These are phyloP conservation scores for Sporothrix euskadiensis DNA, from an alignment of 2,329 filamentous ascomycete genomes.

Conservation along the genomic window DNA sequence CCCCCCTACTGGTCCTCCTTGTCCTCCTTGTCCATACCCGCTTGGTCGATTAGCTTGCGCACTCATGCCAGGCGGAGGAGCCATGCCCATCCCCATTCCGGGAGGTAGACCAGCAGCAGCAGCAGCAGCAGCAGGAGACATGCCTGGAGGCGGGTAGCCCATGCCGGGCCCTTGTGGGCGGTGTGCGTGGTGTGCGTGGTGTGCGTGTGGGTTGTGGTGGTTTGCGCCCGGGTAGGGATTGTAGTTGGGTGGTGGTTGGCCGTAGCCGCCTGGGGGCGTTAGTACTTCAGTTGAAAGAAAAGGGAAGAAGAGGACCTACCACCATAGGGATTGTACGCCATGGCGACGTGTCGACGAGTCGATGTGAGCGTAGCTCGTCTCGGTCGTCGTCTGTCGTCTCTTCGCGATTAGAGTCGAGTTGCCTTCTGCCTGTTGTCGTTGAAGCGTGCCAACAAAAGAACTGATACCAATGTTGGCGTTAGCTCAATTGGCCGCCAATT, in stretches of 20 bases:
- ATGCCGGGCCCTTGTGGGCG: constrained; percentile 59
- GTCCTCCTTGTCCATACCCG: constrained; percentile 63
- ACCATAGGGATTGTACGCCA: constrained; percentile 65
- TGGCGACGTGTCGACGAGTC: constrained; percentile 36
- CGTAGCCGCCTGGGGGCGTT: constrained; percentile 52
- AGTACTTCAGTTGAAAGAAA: not conserved
- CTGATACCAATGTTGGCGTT: not conserved
- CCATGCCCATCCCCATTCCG: constrained; percentile 80
- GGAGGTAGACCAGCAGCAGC: constrained; percentile 46
- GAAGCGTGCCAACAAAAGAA: not conserved
- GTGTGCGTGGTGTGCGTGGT: too few relatives aligned
- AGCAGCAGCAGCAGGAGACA: constrained; percentile 60
- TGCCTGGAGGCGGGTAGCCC: constrained; percentile 77
- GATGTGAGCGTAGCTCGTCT: not conserved
- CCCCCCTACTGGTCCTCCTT: constrained; percentile 48
- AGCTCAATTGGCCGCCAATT: not conserved
- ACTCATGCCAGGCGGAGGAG: constrained; percentile 69
- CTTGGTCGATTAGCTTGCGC: constrained; percentile 69
- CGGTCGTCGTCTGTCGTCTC: not conserved
- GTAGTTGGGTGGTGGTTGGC: constrained; percentile 68
- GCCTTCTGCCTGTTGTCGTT: not conserved
- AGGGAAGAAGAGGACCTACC: constrained; percentile 39
- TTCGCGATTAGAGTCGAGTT: not conserved
- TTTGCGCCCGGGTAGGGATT: constrained; percentile 62
- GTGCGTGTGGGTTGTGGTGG: constrained; percentile 39